Conservation (phyloP, 768 basidiomycete species). For the Lentinula raphanica region DNA sequence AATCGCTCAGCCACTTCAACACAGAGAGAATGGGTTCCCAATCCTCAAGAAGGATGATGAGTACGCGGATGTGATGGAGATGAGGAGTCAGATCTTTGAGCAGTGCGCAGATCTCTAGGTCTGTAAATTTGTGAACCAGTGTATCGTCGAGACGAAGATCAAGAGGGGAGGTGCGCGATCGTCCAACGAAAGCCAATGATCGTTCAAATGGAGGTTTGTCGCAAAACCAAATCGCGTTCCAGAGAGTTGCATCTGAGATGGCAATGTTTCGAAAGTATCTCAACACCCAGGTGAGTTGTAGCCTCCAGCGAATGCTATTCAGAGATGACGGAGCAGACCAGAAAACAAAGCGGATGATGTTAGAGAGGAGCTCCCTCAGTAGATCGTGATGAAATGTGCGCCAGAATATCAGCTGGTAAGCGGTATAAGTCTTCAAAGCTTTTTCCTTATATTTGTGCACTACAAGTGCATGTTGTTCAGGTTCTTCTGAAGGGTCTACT, state of each 20-base stretch:
- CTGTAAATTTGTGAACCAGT: conserved; percentile 30
- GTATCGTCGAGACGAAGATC: conserved; percentile 59
- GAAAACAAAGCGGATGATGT: conserved; percentile 56
- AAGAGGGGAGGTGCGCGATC: conserved; percentile 49
- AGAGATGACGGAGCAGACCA: conserved; percentile 42
- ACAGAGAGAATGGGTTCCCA: conserved; percentile 50
- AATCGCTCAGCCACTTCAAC: conserved; percentile 40
- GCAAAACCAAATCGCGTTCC: conserved; percentile 65
- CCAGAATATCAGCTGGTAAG: conserved; percentile 25
- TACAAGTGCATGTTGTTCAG: not conserved
- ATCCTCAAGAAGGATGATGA: conserved; percentile 52
- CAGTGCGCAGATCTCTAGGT: conserved; percentile 38
- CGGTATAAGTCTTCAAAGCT: not conserved
- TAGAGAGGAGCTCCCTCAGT: conserved; percentile 59
- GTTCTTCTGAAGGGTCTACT: not conserved
- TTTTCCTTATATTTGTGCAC: not conserved
- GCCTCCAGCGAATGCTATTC: conserved; percentile 33
- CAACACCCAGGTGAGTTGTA: conserved; percentile 56
- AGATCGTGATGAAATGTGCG: conserved; percentile 53
- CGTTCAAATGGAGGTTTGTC: conserved; percentile 45
- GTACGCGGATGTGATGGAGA: conserved; percentile 51
- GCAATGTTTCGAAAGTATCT: conserved; percentile 47
- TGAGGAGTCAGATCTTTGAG: conserved; percentile 47
- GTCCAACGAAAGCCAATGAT: conserved; percentile 51
- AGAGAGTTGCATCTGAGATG: conserved; percentile 45